Percentiles rank a stretch among this genome's conserved stretches.
Conservation (phyloP, 495 filamentous ascomycete species). For the Aspergillus cavernicola region DNA sequence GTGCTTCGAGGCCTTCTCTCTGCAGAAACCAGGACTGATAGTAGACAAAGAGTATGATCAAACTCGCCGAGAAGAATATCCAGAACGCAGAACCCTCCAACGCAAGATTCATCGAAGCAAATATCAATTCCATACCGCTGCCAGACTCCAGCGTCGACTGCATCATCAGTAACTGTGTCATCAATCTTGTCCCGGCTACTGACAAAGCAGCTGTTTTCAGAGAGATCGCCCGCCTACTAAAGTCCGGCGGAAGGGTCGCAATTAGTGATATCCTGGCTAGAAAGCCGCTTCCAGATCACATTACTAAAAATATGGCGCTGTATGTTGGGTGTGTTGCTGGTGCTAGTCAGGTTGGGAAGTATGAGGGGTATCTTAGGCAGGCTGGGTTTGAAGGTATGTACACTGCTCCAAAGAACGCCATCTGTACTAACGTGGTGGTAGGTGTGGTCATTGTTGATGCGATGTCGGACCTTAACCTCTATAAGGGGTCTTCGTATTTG, state of each 20-base stretch:
- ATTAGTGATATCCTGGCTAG: slow-evolving; percentile 62
- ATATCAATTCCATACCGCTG: slow-evolving; percentile 47
- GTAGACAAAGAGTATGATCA: slow-evolving; percentile 51
- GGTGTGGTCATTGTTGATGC: too few relatives aligned
- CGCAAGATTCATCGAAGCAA: slow-evolving; percentile 43
- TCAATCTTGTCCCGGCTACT: slow-evolving; percentile 4
- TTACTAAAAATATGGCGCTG: slow-evolving; percentile 46
- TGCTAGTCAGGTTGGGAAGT: too few relatives aligned
- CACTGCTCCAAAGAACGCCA: too few relatives aligned
- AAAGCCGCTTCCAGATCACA: slow-evolving; percentile 44
- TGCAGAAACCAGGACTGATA: not conserved
- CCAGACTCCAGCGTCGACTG: slow-evolving; percentile 42
- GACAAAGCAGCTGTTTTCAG: slow-evolving; percentile 53
- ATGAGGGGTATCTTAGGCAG: too few relatives aligned
- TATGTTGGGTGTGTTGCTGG: slow-evolving; percentile 57
- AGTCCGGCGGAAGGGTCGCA: slow-evolving; percentile 58
- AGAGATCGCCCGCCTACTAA: slow-evolving; percentile 60
- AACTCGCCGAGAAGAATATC: slow-evolving; percentile 36
- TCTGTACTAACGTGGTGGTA: too few relatives aligned
- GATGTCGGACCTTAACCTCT: too few relatives aligned
- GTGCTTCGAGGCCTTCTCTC: not conserved
- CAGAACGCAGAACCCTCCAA: slow-evolving; percentile 28
- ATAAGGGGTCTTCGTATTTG: too few relatives aligned
- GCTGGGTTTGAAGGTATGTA: too few relatives aligned
- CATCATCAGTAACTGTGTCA: slow-evolving; percentile 40